Evolutionary conservation across 2,329 filamentous ascomycete species (phyloP), one percentile per base, ranked within the genome.

Genomic region (Apiospora phragmitis): DNA sequence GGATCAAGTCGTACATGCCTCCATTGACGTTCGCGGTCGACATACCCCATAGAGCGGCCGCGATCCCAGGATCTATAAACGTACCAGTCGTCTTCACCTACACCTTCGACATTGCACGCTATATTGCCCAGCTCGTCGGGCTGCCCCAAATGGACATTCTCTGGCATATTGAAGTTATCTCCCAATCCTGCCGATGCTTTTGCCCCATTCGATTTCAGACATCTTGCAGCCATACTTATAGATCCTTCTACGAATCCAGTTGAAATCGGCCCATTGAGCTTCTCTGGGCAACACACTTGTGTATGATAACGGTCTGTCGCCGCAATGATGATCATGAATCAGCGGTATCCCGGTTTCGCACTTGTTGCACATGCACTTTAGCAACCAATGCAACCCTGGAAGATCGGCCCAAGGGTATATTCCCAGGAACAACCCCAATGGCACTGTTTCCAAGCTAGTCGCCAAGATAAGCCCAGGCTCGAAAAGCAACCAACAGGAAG

Each of bases 41-140:
- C 73, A 80, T 87, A 12, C 70, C 75, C 4, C 79, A 80, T 71
- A 82, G 83, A 16, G 77, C 77, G 3, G 87, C 87, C 0, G 84
- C 82, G 14, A 83, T 88, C 26, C 86, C 87, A 0, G 86, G 85
- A 0, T 79, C 82, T 29, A 87, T 87, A 0, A 78, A 84, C n/a
- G 79, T 77, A 7, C 76, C 77, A 3, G 79, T 85, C 11, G 76
- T 80, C 3, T 84, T 87, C 75, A 88, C 86, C 0, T 84, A 87
- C 73, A 85, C 82, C 0, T 77, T 77, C 5, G 87, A 89, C 73
- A 77, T 89, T 51, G 86, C 82, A 3, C 80, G 76, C 45, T 87
- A 85, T 69, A 79, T 87, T 6, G 81, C 80, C 9, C 80, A 79
- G 5, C 70, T 80, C 4, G 73, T 88, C 18, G 80, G 81, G n/a